Conservation (phyloP, 2,329 filamentous ascomycete genomes). For the Trichophyton simii region DNA sequence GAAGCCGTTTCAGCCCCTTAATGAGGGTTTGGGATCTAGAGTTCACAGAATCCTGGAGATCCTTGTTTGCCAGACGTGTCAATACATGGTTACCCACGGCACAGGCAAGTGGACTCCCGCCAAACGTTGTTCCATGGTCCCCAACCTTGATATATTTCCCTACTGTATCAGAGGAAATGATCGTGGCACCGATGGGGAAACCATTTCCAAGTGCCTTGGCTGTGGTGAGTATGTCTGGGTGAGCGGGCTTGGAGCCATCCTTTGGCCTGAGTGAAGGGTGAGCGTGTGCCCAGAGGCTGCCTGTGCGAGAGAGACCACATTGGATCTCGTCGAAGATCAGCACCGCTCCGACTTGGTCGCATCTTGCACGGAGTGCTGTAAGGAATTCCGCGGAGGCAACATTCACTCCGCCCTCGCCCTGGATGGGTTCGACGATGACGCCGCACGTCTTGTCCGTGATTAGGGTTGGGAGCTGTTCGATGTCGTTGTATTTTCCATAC, state of each 20-base stretch:
- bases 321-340: constrained; percentile 96
- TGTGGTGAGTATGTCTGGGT: constrained; percentile 86
- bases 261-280: constrained; percentile 45
- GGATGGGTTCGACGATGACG: constrained; percentile 93
- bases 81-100: constrained; percentile 80
- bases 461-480: constrained; percentile 55
- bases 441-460: constrained; percentile 81
- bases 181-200: constrained; percentile 81
- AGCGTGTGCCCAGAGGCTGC: constrained; percentile 78
- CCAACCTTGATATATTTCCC: constrained; percentile 58
- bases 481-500: constrained; percentile 76
- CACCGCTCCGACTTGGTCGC: constrained; percentile 74
- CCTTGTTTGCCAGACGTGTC: constrained; percentile 55
- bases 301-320: constrained; percentile 79
- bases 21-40: constrained; percentile 53
- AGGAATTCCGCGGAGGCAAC: constrained; percentile 75
- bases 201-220: constrained; percentile 96
- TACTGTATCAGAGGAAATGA: constrained; percentile 50
- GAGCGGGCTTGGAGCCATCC: constrained; percentile 48
- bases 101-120: constrained; percentile 77
- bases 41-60: constrained; percentile 56
- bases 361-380: constrained; percentile 66
- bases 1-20: constrained; percentile 45
- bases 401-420: constrained; percentile 89
- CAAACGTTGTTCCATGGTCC: constrained; percentile 90